Conservation (phyloP, 2,329 filamentous ascomycete genomes). For the Helminthosporium solani region DNA sequence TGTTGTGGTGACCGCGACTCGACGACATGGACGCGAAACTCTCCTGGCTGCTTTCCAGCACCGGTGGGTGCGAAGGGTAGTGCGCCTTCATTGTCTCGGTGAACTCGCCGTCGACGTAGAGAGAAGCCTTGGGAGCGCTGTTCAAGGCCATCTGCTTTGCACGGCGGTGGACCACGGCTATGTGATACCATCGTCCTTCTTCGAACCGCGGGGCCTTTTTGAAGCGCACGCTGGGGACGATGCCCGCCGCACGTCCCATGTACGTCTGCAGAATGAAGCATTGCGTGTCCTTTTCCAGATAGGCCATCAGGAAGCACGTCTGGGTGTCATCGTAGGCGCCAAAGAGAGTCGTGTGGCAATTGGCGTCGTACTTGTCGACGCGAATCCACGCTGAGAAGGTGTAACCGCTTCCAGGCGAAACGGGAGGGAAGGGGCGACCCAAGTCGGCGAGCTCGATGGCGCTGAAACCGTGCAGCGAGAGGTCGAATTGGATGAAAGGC, state of each 20-base stretch:
- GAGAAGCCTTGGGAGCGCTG: slow-evolving; percentile 71
- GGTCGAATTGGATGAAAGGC: slow-evolving; percentile 89
- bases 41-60: slow-evolving; percentile 62
- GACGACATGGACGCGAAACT: slow-evolving; percentile 70
- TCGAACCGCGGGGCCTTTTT: slow-evolving; percentile 81
- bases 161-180: slow-evolving; percentile 81
- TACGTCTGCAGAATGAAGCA: slow-evolving; percentile 97
- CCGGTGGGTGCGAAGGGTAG: slow-evolving; percentile 76
- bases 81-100: slow-evolving; percentile 86
- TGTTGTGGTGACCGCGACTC: slow-evolving; percentile 60
- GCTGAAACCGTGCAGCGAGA: slow-evolving; percentile 82
- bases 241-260: slow-evolving; percentile 66
- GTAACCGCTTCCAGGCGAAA: slow-evolving; percentile 73
- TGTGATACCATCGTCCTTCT: slow-evolving; percentile 84
- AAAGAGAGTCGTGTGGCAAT: slow-evolving; percentile 90
- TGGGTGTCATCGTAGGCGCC: slow-evolving; percentile 90
- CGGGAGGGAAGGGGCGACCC: slow-evolving; percentile 80
- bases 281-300: slow-evolving; percentile 87
- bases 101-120: slow-evolving; percentile 93
- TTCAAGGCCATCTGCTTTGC: slow-evolving; percentile 65
- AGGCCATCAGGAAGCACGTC: slow-evolving; percentile 89
- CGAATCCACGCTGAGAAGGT: slow-evolving; percentile 88
- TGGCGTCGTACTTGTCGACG: slow-evolving; percentile 80
- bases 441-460: slow-evolving; percentile 89
- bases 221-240: slow-evolving; percentile 86